Evolutionary conservation across 2,329 filamentous ascomycete genomes (phyloP).

Genomic region (Metarhizium anisopliae): DNA sequence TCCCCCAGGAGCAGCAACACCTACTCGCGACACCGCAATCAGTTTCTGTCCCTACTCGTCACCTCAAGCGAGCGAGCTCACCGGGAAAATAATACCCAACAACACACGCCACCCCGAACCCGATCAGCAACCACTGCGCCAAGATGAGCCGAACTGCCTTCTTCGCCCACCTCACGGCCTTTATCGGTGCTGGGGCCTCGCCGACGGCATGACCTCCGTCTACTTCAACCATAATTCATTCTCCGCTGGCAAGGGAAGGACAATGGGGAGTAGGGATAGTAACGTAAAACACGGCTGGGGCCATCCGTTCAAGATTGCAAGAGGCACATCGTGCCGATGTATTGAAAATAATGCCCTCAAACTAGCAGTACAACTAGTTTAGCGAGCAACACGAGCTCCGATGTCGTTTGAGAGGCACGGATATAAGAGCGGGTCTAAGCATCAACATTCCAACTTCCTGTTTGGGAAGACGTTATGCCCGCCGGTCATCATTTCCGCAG

Average conservation of each 20-base stretch:
- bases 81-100: constrained; percentile 52
- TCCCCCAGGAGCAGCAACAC: too few relatives aligned
- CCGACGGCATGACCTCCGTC: too few relatives aligned
- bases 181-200: too few relatives aligned
- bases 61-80: constrained; percentile 31
- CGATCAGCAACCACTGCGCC: constrained; percentile 58
- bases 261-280: too few relatives aligned
- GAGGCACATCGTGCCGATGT: not conserved
- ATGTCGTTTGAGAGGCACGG: too few relatives aligned
- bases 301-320: not conserved
- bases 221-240: too few relatives aligned
- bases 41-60: constrained; percentile 6
- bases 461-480: not conserved
- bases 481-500: too few relatives aligned
- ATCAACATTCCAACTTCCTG: not conserved
- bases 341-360: not conserved
- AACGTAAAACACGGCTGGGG: too few relatives aligned
- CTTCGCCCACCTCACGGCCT: not conserved
- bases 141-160: constrained; percentile 25
- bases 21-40: too few relatives aligned
- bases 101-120: constrained; percentile 45
- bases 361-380: not conserved
- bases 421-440: too few relatives aligned
- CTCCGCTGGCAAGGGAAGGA: too few relatives aligned
- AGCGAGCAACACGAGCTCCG: too few relatives aligned